These are phyloP conservation scores for Lipomyces japonicus DNA, from an alignment of 805 yeast species.

Conservation along the genomic window DNA sequence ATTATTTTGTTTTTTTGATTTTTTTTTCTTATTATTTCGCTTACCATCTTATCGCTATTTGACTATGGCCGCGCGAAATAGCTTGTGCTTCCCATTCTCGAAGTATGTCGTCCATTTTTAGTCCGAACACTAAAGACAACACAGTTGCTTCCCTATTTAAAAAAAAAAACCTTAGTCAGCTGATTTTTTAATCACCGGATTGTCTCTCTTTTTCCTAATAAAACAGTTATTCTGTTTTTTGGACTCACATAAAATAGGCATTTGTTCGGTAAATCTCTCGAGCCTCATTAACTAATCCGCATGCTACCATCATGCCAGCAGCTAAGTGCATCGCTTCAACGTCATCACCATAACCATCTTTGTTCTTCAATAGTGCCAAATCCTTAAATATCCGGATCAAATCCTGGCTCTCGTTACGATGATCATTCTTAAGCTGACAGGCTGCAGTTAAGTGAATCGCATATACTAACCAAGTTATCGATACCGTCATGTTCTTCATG, in stretches of 20 bases:
- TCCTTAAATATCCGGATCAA: constrained; percentile 16
- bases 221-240: not conserved
- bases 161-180: constrained; percentile 1
- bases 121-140: constrained; percentile 17
- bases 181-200: not conserved
- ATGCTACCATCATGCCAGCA: constrained; percentile 24
- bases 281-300: constrained; percentile 17
- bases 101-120: constrained; percentile 11
- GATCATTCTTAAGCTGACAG: not conserved
- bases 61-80: constrained; percentile 3
- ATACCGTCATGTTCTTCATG: constrained; percentile 22
- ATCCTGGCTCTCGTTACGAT: constrained; percentile 1
- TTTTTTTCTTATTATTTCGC: no score
- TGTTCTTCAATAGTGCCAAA: constrained; percentile 16
- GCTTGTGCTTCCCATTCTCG: constrained; percentile 19
- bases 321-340: constrained; percentile 28
- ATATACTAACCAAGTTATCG: constrained; percentile 24
- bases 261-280: constrained; percentile 13
- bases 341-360: constrained; percentile 24
- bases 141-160: constrained; percentile 17
- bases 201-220: not conserved
- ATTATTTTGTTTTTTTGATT: not conserved
- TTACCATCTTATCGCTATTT: constrained; percentile 17
- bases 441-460: constrained; percentile 18
- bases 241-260: constrained; percentile 18